phyloP scores from a whole-genome alignment of 352 stramenopile genomes.

The Phytophthora cryptogea region DNA sequence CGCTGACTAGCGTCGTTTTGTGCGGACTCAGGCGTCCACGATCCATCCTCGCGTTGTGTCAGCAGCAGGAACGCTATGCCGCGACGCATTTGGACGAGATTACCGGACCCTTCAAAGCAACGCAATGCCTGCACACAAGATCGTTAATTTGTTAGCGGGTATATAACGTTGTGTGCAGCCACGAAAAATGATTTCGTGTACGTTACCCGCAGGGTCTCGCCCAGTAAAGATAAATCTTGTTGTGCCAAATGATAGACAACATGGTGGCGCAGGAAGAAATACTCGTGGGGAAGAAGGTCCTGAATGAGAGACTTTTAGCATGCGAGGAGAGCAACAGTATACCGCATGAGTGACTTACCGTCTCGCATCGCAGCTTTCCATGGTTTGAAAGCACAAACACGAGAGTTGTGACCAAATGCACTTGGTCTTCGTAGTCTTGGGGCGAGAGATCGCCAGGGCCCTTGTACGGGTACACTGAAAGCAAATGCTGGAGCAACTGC shows the following conservation, averaged over 20 bases:
- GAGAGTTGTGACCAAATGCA: conserved; percentile 83
- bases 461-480: conserved; percentile 86
- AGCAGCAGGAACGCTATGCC: conserved; percentile 72
- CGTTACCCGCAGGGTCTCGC: conserved; percentile 70
- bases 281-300: conserved; percentile 91
- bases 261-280: conserved; percentile 88
- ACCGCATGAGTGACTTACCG: conserved; percentile 26
- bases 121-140: conserved; percentile 55
- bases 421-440: conserved; percentile 78
- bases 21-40: conserved; percentile 40
- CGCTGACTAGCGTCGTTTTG: conserved; percentile 27
- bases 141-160: conserved; percentile 5
- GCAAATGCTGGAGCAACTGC: conserved; percentile 77
- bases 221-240: conserved; percentile 73
- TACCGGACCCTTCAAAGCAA: conserved; percentile 72
- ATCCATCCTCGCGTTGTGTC: conserved; percentile 61
- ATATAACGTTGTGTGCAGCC: background rate
- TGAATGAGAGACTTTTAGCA: conserved; percentile 28
- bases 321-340: background rate
- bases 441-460: conserved; percentile 60
- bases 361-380: conserved; percentile 71
- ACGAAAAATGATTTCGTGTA: background rate
- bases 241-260: conserved; percentile 77
- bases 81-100: conserved; percentile 69
- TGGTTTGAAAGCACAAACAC: conserved; percentile 89